Base-by-base conservation (phyloP, 2,329 filamentous ascomycete genomes). In the Pyrenophora teres region DNA sequence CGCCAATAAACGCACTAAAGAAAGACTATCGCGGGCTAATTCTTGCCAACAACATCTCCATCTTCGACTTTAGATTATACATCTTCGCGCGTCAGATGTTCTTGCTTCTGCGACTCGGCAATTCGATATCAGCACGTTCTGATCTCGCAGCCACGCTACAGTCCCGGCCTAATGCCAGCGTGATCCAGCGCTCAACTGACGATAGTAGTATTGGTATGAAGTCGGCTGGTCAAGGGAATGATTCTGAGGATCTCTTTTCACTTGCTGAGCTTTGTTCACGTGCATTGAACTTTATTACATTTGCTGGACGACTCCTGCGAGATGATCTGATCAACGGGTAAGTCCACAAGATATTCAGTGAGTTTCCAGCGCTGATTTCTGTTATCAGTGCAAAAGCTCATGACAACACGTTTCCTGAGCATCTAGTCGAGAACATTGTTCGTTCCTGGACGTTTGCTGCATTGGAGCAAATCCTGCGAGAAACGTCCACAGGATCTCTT, bases 51-150 rank as follows among this genome's bases (percentile, higher is more conserved):
- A 90, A 96, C 60, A 95, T 99, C 31, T 99, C 94, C 0, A 81
- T 96, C 2, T 97, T 97, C 68, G 94, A 99, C 72, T 97, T 99
- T 71, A 83, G 90, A 42, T 90, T 89, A 62, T 99, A 99, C 71
- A 86, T 99, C 10, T 99, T 97, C 72, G 87, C 91, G 3, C 84
- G 94, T 19, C 93, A 99, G 65, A 85, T 96, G 56, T 84, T 88
- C 2, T 76, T 99, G 0, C 80, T 97, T 1, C 80, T 96, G 10
- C 84, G 92, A 4, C 81, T 96, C 1, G 92, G 89, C n/a, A 94
- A 93, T 67, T 74, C 75, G 35, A 67, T 72, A 12, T 73, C 73
- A 7, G 69, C 74, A n/a, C 69, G 74, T 47, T 64, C 74, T n/a
- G 74, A 76, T 47, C 65, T 78, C n/a, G 70, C 64, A 43, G 60